phyloP scores from a whole-genome alignment of 306 rosid species.

The Vigna radiata region DNA sequence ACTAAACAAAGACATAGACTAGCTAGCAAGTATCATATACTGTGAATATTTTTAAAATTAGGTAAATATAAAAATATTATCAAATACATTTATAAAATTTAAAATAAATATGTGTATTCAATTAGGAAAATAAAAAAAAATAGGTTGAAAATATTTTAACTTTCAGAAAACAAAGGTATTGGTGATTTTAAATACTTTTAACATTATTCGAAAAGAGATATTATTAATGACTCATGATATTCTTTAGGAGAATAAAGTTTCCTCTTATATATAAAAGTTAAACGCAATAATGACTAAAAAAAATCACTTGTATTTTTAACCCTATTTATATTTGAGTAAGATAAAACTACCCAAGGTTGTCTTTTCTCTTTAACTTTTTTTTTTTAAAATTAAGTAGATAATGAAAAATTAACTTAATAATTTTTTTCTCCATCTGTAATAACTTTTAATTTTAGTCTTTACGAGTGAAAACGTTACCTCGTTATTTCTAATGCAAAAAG shows the following conservation, averaged over 20 bases:
- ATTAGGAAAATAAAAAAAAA: neutral
- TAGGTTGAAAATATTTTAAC: neutral
- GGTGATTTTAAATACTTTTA: too few species aligned
- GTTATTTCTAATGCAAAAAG: neutral
- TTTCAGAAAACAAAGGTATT: too few species aligned
- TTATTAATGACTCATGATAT: neutral
- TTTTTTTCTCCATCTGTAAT: neutral
- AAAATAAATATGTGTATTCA: neutral
- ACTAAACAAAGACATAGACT: neutral
- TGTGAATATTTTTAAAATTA: neutral
- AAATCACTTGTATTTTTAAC: neutral
- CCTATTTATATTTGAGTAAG: neutral
- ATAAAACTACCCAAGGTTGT: neutral
- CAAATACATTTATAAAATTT: neutral
- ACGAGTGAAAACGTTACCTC: neutral
- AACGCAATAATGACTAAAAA: neutral
- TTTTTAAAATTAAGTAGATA: neutral
- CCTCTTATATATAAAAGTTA: neutral
- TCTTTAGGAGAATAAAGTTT: neutral
- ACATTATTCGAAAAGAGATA: neutral
- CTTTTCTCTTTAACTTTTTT: neutral
- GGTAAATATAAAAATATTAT: neutral
- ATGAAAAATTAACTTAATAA: neutral
- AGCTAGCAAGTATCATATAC: neutral
- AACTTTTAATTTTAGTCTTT: neutral